Evolutionary conservation across 768 basidiomycete genomes (phyloP), one percentile per base, ranked within the genome.

Genomic region (Porphyrellus cyaneotinctus): DNA sequence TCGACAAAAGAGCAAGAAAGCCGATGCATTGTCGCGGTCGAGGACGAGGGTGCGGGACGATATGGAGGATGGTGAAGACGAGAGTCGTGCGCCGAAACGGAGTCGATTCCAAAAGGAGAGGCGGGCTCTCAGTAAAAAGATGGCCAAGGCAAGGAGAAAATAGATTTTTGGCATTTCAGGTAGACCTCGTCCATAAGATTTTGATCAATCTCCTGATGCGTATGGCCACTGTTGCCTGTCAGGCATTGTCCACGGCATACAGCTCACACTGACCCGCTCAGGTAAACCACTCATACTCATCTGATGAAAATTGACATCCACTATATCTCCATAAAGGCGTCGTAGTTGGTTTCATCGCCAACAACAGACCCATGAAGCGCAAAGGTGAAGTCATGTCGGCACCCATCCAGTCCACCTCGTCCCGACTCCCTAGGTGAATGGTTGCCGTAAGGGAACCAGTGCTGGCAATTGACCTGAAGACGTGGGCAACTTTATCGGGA

Each of bases 1-100:
- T 53, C 72, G 91, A 58, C 72, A 78, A 64, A 79, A 76, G 57
- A 82, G 85, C 7, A 85, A 80, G 70, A 88, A 85, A 66, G 73
- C 71, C 38, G 74, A 78, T 57, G 75, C 82, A 1, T 68, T 92
- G 26, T 78, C 78, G 44, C 72, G 89, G 52, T 83, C 86, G 47
- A 74, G 84, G 35, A 59, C 62, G 38, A 68, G 75, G 44, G 49
- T 56, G 15, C 68, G 67, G 30, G 68, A 63, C 11, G 58, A 59
- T n/a, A 9, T 52, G 8, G 66, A 59, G 6, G 70, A 58, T 8
- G 63, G 28, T 3, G 71, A 62, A 15, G 70, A 67, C 6, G 71
- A 66, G 30, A 66, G 54, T 18, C 71, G 47, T 32, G 47, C 37
- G 30, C 64, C 64, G 49, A 77, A 78, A 61, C 69, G 67, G 54